Evolutionary conservation across 768 basidiomycete genomes (phyloP), one percentile per base, ranked within the genome.

Genomic region (Collybia sp.): DNA sequence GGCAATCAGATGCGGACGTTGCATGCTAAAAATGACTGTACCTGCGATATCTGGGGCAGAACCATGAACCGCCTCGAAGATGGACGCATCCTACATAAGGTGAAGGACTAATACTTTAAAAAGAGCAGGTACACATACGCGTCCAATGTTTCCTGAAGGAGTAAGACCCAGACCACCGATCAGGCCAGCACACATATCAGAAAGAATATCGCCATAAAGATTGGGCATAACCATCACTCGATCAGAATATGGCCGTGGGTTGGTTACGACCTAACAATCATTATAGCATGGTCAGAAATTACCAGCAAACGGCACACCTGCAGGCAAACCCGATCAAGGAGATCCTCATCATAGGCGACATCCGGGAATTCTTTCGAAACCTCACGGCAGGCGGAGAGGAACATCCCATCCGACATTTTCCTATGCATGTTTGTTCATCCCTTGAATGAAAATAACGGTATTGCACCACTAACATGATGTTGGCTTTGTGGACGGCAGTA

Each of bases 341-440:
- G 77, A 64, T 99, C 96, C 65, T 99, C 96, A 61, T 97, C 93
- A 64, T 98, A 99, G 35, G 79, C 73, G 58, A 99, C 80, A 49
- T 85, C 82, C 15, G 96, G 96, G 78, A 85, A 99, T 46, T 92
- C 93, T 63, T 95, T 93, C 5, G 95, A 86, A 34, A 99, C 91
- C 55, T 92, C 86, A 45, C 96, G 85, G 68, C 96, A 98, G 17
- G 96, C 96, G 34, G 91, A 88, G 67, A 99, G 73, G 79, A 99
- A 99, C 93, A 98, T 96, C 50, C 96, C 96, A 65, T 99, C 96
- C 15, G 95, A 98, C 88, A 98, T 93, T 85, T 97, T 97, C 93
- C 93, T 96, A 60, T 17, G 12, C 18, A 46, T 18, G 3, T 25
- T 25, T 4, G 25, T 25, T 25, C 25, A 25, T 2, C 25, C 19